These are phyloP conservation scores for Aristolochia contorta DNA, from an alignment of 164 flowering plant species.

Conservation along the genomic window DNA sequence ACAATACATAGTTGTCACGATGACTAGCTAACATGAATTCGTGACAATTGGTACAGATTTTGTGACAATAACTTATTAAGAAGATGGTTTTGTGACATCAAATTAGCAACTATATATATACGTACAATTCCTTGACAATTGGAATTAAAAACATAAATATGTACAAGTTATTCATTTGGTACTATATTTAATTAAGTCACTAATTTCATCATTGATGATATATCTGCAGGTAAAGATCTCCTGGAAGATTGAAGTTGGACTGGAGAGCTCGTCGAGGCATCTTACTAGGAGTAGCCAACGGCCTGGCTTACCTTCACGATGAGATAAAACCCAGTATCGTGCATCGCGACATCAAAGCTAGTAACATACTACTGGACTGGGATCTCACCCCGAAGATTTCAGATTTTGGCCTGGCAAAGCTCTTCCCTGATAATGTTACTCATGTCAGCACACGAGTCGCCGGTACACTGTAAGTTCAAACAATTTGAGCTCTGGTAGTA, in stretches of 20 bases:
- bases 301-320: conserved; percentile 89
- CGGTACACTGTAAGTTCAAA: conserved; percentile 78
- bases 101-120: too few species aligned
- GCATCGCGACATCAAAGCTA: conserved; percentile 93
- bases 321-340: conserved; percentile 73
- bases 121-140: too few species aligned
- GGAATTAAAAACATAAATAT: too few species aligned
- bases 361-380: conserved; percentile 84
- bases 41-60: too few species aligned
- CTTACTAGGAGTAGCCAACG: conserved; percentile 71
- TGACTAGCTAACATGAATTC: too few species aligned
- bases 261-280: conserved; percentile 58
- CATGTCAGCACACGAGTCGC: conserved; percentile 97
- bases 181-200: too few species aligned
- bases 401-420: conserved; percentile 95
- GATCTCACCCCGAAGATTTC: conserved; percentile 74
- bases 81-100: too few species aligned
- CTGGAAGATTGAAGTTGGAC: conserved; percentile 34
- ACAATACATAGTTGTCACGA: too few species aligned
- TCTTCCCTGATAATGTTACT: conserved; percentile 66
- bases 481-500: too few species aligned
- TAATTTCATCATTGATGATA: too few species aligned
- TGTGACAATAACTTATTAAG: too few species aligned
- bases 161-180: too few species aligned
- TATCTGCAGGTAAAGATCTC: conserved; percentile 41